Evolutionary conservation across 768 basidiomycete species (phyloP), one percentile per base, ranked within the genome.

Genomic region (Suillus ampliporus): DNA sequence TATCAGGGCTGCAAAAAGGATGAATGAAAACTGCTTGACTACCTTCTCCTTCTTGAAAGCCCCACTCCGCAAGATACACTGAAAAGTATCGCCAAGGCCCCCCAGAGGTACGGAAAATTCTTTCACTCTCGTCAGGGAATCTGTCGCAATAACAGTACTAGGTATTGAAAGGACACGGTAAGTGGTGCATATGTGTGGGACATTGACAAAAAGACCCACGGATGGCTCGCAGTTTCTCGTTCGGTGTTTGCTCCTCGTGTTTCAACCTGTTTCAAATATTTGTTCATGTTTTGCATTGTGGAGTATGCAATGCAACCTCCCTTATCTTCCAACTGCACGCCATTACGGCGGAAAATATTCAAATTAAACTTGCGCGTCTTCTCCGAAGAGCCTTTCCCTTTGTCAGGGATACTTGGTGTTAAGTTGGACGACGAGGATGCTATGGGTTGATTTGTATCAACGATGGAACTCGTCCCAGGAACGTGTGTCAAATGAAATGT

Each of bases 11-110:
- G 26, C 17, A 7, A 26, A 56, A 10, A 31, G 23, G 38, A 17
- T 19, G 38, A 40, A 26, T 56, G 1, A 19, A 54, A 8, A 26
- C 28, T 26, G 3, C 5, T 40, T 23, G 23, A 56, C 13, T 37
- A 53, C 38, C 23, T 40, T 56, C 17, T 56, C 31, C 23, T 40
- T 56, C 23, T 56, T 56, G 38, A 54, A 54, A 26, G 26, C 3
- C 5, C 11, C 11, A 15, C 13, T 19, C 17, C 23, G 54, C 37
- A 38, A 19, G 23, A 26, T 11, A 26, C 54, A 56, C 26, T 40
- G 54, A 26, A 56, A 56, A 7, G 37, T 56, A 56, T 56, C 26
- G 5, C 54, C 37, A 40, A 40, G 38, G 17, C 54, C 54, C 23
- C 54, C 54, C 10, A 17, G 38, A 26, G 54, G 38, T 19, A 40